These are phyloP conservation scores for Heterobasidion annosum DNA, from an alignment of 1,284 basidiomycete species.

Conservation along the genomic window DNA sequence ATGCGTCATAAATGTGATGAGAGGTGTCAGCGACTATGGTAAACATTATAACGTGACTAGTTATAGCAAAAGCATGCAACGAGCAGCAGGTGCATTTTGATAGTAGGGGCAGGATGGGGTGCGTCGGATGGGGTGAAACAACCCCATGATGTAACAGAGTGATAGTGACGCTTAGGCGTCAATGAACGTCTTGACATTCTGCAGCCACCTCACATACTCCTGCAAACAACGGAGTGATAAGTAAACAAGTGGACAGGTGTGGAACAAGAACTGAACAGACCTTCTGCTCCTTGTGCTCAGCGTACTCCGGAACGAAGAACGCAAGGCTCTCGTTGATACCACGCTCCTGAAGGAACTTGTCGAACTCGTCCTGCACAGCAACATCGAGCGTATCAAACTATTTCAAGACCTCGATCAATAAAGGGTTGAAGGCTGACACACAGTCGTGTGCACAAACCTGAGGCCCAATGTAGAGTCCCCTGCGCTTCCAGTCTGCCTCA, in stretches of 20 bases:
- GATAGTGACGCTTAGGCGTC: conserved; percentile 39
- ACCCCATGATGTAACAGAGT: background rate
- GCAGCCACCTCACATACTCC: conserved; percentile 92
- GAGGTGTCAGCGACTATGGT: background rate
- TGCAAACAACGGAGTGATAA: conserved; percentile 18
- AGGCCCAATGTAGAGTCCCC: conserved; percentile 89
- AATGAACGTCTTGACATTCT: conserved; percentile 78
- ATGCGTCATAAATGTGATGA: background rate
- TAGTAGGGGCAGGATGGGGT: background rate
- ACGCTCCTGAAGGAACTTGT: conserved; percentile 77
- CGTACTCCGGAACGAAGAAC: conserved; percentile 77
- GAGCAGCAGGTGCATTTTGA: background rate
- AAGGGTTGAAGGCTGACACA: conserved; percentile 2
- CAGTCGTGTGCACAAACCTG: conserved; percentile 40
- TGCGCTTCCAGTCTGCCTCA: conserved; percentile 89
- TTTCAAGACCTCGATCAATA: background rate
- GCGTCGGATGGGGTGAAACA: background rate
- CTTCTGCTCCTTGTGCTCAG: conserved; percentile 87
- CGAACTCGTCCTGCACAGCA: conserved; percentile 80
- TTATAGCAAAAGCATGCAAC: background rate
- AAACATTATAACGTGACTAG: background rate
- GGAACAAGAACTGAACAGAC: conserved; percentile 26
- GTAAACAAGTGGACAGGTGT: background rate
- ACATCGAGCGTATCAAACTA: conserved; percentile 90
- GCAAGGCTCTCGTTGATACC: conserved; percentile 81